Evolutionary conservation across 352 stramenopile species (phyloP).

Genomic region (Globisporangium camurandrum): DNA sequence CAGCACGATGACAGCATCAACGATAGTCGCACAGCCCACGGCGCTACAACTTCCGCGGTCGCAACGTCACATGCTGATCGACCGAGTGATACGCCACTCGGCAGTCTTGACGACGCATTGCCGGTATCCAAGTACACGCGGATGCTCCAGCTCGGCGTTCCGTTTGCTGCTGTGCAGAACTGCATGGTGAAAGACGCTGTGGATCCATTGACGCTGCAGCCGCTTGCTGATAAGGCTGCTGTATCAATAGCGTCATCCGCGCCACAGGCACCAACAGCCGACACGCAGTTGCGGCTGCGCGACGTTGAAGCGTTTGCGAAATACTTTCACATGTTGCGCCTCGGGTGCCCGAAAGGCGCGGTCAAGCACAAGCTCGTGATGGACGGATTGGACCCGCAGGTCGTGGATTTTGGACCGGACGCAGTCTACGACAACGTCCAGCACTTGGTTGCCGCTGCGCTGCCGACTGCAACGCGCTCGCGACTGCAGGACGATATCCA

Average conservation of each 20-base stretch:
- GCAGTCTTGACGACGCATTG: too few relatives aligned
- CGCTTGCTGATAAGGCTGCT: too few relatives aligned
- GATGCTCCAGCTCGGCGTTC: constrained; percentile 65
- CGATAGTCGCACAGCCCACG: background rate
- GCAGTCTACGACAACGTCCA: constrained; percentile 61
- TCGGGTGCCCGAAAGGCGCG: constrained; percentile 85
- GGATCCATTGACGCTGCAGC: constrained; percentile 31
- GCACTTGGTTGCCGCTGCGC: constrained; percentile 26
- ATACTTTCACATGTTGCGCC: constrained; percentile 94
- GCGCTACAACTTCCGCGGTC: background rate
- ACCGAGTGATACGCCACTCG: too few relatives aligned
- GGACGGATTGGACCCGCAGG: constrained; percentile 79
- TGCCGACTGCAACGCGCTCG: constrained; percentile 10
- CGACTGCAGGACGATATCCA: constrained; percentile 65
- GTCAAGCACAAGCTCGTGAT: constrained; percentile 89
- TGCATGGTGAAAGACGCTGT: constrained; percentile 62
- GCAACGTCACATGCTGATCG: background rate
- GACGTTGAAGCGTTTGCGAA: constrained; percentile 63
- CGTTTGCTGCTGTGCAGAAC: constrained; percentile 63
- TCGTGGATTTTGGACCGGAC: constrained; percentile 54
- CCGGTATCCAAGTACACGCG: constrained; percentile 40
- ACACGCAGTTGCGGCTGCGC: constrained; percentile 26
- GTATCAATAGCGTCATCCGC: too few relatives aligned
- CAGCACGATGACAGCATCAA: background rate
- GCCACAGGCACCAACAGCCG: background rate